Conservation (phyloP, 2,329 filamentous ascomycete genomes). For the Fusarium sp. region DNA sequence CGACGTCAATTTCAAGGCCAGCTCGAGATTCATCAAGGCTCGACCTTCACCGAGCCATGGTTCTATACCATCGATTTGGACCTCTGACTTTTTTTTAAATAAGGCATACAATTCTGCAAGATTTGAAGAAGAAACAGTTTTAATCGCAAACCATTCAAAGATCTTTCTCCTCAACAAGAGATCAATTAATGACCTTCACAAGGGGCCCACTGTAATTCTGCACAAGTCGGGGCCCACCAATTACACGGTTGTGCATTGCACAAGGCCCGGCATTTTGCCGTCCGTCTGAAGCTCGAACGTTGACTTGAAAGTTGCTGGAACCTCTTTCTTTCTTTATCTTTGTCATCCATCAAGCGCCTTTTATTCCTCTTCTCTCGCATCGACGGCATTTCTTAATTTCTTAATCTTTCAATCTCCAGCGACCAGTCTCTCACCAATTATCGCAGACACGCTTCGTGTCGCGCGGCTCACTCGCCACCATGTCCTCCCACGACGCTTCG, state of each 20-base stretch:
- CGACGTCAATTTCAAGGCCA: not conserved
- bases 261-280: slow-evolving; percentile 34
- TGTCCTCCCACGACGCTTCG: slow-evolving; percentile 59
- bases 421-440: not conserved
- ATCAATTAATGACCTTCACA: not conserved
- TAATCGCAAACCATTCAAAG: too few species aligned
- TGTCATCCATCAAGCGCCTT: slow-evolving; percentile 30
- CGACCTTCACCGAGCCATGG: too few species aligned
- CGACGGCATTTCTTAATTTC: slow-evolving; percentile 1
- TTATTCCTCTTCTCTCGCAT: slow-evolving; percentile 11
- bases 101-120: not conserved
- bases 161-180: not conserved
- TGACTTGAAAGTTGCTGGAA: slow-evolving; percentile 11
- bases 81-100: not conserved
- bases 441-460: slow-evolving; percentile 29
- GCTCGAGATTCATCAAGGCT: not conserved
- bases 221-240: slow-evolving; percentile 12
- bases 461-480: slow-evolving; percentile 40
- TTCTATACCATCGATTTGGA: not conserved
- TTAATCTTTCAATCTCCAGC: slow-evolving; percentile 3
- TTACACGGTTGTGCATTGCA: slow-evolving; percentile 14
- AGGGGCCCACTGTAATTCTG: not conserved
- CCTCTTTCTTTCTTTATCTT: slow-evolving; percentile 27
- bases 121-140: not conserved
- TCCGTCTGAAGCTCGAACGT: slow-evolving; percentile 29